These are phyloP conservation scores for Dryadomyces quercivorus DNA, from an alignment of 2,329 filamentous ascomycete species.

Conservation along the genomic window DNA sequence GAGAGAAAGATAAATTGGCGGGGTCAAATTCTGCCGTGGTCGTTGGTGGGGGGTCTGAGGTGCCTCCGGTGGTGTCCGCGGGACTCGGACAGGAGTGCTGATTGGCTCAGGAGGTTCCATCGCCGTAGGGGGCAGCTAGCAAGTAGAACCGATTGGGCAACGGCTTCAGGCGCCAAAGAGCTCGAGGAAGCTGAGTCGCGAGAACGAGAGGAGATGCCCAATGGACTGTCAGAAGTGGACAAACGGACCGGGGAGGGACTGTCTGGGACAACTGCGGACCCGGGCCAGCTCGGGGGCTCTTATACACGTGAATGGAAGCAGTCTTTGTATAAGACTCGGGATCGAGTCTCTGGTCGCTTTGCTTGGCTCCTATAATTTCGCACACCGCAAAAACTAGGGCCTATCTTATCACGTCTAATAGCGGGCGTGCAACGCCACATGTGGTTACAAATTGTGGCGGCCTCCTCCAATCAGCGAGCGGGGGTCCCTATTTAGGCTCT, in stretches of 20 bases:
- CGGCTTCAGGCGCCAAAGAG: background rate
- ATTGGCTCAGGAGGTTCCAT: conserved; percentile 7
- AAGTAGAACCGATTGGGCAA: background rate
- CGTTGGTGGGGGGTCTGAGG: conserved; percentile 8
- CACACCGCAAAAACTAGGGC: too few species aligned
- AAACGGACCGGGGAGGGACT: too few species aligned
- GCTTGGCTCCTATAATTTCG: too few species aligned
- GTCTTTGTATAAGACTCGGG: background rate
- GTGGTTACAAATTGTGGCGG: background rate
- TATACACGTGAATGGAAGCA: too few species aligned
- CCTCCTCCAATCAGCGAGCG: background rate
- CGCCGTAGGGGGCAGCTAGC: background rate
- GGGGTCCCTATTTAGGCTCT: conserved; percentile 6
- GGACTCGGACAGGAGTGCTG: background rate
- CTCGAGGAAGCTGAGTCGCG: background rate
- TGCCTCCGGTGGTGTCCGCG: background rate
- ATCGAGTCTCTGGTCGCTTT: background rate
- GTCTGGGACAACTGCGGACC: too few species aligned
- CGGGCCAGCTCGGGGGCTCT: too few species aligned
- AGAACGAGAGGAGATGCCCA: background rate
- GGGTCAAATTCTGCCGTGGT: conserved; percentile 24
- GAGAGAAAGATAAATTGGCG: conserved; percentile 25
- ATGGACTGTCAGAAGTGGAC: too few species aligned
- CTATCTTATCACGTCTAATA: background rate
- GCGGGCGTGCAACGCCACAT: background rate